Percentiles rank a stretch among this genome's conserved stretches.
Conservation (phyloP, 345 rosid genomes). For the Cochlearia excelsa region DNA sequence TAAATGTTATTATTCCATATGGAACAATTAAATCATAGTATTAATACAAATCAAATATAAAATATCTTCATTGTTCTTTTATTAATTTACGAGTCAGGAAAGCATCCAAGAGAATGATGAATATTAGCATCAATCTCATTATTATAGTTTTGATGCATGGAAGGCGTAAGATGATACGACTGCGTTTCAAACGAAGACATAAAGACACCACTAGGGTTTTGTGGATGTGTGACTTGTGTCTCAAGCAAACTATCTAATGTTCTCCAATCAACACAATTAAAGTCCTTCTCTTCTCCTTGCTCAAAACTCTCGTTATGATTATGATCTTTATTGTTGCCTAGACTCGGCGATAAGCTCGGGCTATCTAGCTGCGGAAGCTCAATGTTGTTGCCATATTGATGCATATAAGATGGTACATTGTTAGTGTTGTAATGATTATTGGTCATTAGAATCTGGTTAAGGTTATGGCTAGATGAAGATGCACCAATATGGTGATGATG, state of each 20-base stretch:
- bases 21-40: conserved; percentile 36
- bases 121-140: conserved; percentile 37
- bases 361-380: conserved; percentile 75
- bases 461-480: conserved; percentile 33
- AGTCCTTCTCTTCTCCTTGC: conserved; percentile 42
- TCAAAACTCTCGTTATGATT: conserved; percentile 45
- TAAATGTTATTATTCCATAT: conserved; percentile 33
- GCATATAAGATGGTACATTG: conserved; percentile 28
- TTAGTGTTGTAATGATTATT: conserved; percentile 28
- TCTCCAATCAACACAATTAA: conserved; percentile 59
- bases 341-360: conserved; percentile 54
- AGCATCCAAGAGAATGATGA: conserved; percentile 57
- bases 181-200: conserved; percentile 31
- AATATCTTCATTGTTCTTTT: background rate
- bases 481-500: conserved; percentile 22
- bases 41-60: conserved; percentile 31
- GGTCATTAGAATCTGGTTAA: conserved; percentile 31
- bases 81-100: conserved; percentile 49
- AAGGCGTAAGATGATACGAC: conserved; percentile 27
- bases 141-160: conserved; percentile 38
- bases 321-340: conserved; percentile 39
- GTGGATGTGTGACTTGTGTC: conserved; percentile 39
- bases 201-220: conserved; percentile 23
- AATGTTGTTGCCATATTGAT: conserved; percentile 35
- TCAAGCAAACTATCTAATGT: conserved; percentile 54